Evolutionary conservation across 495 filamentous ascomycete species (phyloP), one percentile per base, ranked within the genome.

Genomic region (Poronia punctata): DNA sequence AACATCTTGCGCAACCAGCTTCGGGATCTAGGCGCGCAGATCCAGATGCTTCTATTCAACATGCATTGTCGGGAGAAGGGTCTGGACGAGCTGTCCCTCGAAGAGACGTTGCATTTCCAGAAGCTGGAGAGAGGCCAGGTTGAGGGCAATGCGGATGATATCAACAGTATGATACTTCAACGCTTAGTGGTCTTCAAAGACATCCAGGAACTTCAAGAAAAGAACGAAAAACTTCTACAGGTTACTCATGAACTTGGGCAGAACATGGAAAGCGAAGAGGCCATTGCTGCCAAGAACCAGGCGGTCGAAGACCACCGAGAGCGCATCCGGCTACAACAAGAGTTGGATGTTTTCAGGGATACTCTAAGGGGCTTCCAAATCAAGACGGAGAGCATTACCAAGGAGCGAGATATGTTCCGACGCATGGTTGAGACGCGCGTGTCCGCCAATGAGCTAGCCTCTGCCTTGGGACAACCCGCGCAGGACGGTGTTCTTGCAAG

Each of bases 391-490:
- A 94, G 87, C 60, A 94, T 94, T 49, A 84, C 90, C 34, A 86
- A 86, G 55, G 92, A 99, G 65, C 79, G 92, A 23, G 89, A 99
- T 52, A 96, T 95, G 75, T 96, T 95, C 80, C 78, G 88, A 20
- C 86, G 87, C 27, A 92, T 96, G 78, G 76, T 95, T 10, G 79
- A 86, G 43, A 82, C 87, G 49, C 67, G 80, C 21, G 72, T 70
- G 7, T 60, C 68, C 11, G 62, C 73, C 5, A 66, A 71, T 4
- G 84, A 92, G 52, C 62, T 74, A 34, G 66, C 68, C 15, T 80
- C 76, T 17, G 67, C 74, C 3, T 78, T 92, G 45, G 84, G 79
- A 12, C 75, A 80, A 27, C 83, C 82, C 20, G 62, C 78, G 12
- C 68, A 68, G 37, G 62, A 64, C 9, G 64, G 67, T 35, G 61